Evolutionary conservation across 495 filamentous ascomycete species (phyloP).

Genomic region (Trichoderma erinaceum): DNA sequence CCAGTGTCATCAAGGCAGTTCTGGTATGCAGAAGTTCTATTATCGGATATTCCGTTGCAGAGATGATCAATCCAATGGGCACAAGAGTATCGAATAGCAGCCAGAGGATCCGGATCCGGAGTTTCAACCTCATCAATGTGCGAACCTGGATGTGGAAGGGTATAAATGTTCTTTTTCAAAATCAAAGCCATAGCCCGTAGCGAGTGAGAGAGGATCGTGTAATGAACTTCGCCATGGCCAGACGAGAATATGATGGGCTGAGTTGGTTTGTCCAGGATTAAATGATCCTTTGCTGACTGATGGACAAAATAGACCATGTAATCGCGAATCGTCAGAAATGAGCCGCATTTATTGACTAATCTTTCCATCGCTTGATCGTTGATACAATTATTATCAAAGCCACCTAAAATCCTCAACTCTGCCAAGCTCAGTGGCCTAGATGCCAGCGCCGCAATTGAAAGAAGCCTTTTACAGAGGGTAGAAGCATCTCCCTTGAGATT

Average conservation of each 20-base stretch:
- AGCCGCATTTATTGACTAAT: conserved; percentile 23
- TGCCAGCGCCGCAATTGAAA: too few relatives aligned
- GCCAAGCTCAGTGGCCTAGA: too few relatives aligned
- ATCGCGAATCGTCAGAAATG: conserved; percentile 29
- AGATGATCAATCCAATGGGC: conserved; percentile 9
- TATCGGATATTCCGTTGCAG: neutral
- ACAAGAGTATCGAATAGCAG: conserved; percentile 13
- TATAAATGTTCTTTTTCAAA: neutral
- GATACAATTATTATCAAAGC: too few relatives aligned
- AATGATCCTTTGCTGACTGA: conserved; percentile 40
- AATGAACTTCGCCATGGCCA: conserved; percentile 22
- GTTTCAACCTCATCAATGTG: neutral
- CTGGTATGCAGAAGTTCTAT: too few relatives aligned
- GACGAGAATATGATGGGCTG: conserved; percentile 20
- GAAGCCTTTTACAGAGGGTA: too few relatives aligned
- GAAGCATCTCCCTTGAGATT: too few relatives aligned
- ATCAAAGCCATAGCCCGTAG: conserved; percentile 20
- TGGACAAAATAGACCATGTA: conserved; percentile 33
- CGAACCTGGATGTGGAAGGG: neutral
- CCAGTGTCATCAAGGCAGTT: neutral
- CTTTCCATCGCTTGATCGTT: too few relatives aligned
- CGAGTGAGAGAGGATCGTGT: conserved; percentile 28
- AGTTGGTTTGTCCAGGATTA: conserved; percentile 15
- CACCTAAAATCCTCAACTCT: too few relatives aligned
- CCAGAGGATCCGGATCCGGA: neutral